Percentiles rank a stretch among this genome's conserved stretches.
These are phyloP conservation scores for Aspergillus campestris DNA, from an alignment of 495 filamentous ascomycete species.

Conservation along the genomic window DNA sequence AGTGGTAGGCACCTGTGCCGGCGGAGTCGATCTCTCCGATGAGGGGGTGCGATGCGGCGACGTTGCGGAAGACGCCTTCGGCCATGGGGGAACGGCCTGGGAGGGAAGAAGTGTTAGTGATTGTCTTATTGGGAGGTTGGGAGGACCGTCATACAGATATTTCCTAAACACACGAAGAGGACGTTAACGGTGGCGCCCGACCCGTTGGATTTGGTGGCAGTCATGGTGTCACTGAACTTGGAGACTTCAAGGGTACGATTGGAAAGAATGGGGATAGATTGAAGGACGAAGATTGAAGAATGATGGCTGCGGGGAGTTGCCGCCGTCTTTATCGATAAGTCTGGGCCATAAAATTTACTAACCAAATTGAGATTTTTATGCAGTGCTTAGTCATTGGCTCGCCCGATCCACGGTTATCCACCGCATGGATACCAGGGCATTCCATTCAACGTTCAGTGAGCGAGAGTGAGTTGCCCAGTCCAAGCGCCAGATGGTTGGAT, in stretches of 20 bases:
- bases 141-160: constrained; percentile 62
- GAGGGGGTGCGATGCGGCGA: constrained; percentile 50
- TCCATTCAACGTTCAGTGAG: no score
- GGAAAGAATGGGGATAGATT: not conserved
- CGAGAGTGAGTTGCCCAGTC: no score
- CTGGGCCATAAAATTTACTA: no score
- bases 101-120: constrained; percentile 4
- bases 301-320: constrained; percentile 3
- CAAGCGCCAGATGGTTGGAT: no score
- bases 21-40: constrained; percentile 75
- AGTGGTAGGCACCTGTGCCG: constrained; percentile 82
- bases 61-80: constrained; percentile 77
- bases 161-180: constrained; percentile 93
- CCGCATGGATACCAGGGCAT: no score
- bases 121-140: constrained; percentile 2
- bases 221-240: constrained; percentile 5
- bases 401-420: no score
- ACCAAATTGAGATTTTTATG: no score
- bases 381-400: no score
- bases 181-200: constrained; percentile 51
- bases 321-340: constrained; percentile 8
- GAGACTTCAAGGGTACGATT: not conserved
- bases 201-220: constrained; percentile 10
- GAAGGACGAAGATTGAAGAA: not conserved
- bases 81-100: constrained; percentile 79